Conservation (phyloP, 805 yeast genomes). For the Groenewaldozyma tartarivorans region DNA sequence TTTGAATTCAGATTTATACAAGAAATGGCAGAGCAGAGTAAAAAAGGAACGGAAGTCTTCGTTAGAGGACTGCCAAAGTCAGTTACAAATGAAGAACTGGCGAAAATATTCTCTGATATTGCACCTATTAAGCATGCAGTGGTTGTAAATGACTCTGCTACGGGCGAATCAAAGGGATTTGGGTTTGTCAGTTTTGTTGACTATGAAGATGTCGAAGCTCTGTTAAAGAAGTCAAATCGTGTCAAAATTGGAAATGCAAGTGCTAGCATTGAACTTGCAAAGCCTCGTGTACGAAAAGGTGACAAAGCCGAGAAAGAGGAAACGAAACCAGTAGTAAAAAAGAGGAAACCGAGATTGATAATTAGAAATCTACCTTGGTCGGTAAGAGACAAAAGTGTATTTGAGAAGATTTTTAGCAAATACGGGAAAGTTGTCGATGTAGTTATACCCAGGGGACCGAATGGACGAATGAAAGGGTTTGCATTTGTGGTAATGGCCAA, state of each 20-base stretch:
- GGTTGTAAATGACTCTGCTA: constrained; percentile 67
- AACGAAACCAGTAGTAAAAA: constrained; percentile 26
- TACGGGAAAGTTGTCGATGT: constrained; percentile 87
- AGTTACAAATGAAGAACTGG: constrained; percentile 72
- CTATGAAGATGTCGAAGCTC: constrained; percentile 75
- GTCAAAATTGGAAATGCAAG: constrained; percentile 55
- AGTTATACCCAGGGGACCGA: constrained; percentile 75
- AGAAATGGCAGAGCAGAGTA: too few species aligned
- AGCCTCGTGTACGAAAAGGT: constrained; percentile 70
- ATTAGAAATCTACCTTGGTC: constrained; percentile 96
- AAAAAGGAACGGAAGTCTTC: constrained; percentile 40
- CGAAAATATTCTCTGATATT: constrained; percentile 81
- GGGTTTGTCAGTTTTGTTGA: constrained; percentile 87
- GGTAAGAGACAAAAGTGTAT: constrained; percentile 62
- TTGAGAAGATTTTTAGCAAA: constrained; percentile 59
- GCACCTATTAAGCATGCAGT: constrained; percentile 95
- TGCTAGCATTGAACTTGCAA: constrained; percentile 78
- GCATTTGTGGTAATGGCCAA: constrained; percentile 89
- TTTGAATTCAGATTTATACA: neutral
- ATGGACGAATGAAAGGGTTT: constrained; percentile 89
- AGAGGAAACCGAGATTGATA: constrained; percentile 78
- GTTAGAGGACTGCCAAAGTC: constrained; percentile 76
- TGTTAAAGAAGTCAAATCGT: constrained; percentile 58
- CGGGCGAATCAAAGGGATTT: constrained; percentile 74
- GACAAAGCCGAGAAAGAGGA: constrained; percentile 14